Evolutionary conservation across 78 protist genomes (phyloP).

Genomic region (Mantamonas sphyraenae): DNA sequence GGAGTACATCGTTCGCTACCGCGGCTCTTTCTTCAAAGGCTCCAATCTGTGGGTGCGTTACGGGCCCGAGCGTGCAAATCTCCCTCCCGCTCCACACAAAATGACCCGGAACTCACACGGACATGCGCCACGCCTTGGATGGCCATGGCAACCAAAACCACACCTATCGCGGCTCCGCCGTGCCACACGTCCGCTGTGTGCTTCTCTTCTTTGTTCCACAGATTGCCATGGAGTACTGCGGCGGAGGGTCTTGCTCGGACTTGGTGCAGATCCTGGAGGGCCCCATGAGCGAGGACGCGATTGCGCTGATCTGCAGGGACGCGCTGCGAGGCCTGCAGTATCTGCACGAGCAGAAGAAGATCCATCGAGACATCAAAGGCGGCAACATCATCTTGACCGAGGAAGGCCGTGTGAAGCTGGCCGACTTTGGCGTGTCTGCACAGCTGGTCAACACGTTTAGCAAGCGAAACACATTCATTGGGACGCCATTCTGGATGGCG

Average conservation of each 20-base stretch:
- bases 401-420: conserved; percentile 30
- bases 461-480: conserved; percentile 27
- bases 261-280: conserved; percentile 26
- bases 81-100: not conserved
- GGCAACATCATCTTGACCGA: conserved; percentile 41
- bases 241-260: conserved; percentile 73
- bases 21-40: conserved; percentile 49
- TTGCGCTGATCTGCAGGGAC: conserved; percentile 13
- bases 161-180: not conserved
- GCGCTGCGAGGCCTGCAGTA: conserved; percentile 14
- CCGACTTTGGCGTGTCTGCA: conserved; percentile 25
- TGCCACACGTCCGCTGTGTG: not conserved
- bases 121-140: no score
- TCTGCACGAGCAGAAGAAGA: not conserved
- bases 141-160: no score
- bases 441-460: not conserved
- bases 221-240: conserved; percentile 83
- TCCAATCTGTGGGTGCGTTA: conserved; percentile 58
- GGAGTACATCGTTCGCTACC: conserved; percentile 40
- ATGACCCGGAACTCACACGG: not conserved
- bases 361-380: conserved; percentile 48
- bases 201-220: not conserved
- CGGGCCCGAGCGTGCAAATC: no score
- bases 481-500: conserved; percentile 53
- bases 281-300: conserved; percentile 23